Conservation (phyloP, 331 rosid species). For the Arachis monticola region DNA sequence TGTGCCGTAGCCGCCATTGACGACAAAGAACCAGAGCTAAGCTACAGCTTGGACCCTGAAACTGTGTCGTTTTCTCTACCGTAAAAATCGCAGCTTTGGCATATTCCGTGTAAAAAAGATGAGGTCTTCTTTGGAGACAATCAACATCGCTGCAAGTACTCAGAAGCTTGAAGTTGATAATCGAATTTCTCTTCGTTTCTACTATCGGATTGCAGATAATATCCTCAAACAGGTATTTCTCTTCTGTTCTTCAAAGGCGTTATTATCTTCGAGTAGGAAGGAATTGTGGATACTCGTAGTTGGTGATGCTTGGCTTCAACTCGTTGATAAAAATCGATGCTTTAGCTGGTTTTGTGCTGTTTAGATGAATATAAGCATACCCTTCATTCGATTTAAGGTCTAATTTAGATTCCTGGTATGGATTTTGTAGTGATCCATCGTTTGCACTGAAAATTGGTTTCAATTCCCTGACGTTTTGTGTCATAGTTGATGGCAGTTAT, state of each 20-base stretch:
- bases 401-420: neutral
- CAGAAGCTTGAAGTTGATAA: constrained; percentile 70
- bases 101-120: constrained; percentile 25
- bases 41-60: neutral
- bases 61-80: constrained; percentile 10
- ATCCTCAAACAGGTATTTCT: constrained; percentile 71
- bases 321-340: constrained; percentile 4
- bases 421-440: neutral
- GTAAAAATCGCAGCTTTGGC: constrained; percentile 3
- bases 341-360: constrained; percentile 3
- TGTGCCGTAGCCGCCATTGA: constrained; percentile 37
- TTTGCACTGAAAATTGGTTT: constrained; percentile 1
- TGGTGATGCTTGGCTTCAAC: neutral
- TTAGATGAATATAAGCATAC: constrained; percentile 10
- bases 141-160: constrained; percentile 72
- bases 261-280: neutral
- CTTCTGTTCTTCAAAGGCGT: neutral
- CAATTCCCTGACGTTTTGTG: neutral
- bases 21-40: constrained; percentile 16
- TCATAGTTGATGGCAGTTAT: constrained; percentile 1
- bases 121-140: constrained; percentile 62
- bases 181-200: constrained; percentile 75
- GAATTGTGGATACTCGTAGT: neutral
- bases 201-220: constrained; percentile 77
- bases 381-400: neutral